phyloP scores from a whole-genome alignment of 495 filamentous ascomycete species.

The Clohesyomyces aquaticus region DNA sequence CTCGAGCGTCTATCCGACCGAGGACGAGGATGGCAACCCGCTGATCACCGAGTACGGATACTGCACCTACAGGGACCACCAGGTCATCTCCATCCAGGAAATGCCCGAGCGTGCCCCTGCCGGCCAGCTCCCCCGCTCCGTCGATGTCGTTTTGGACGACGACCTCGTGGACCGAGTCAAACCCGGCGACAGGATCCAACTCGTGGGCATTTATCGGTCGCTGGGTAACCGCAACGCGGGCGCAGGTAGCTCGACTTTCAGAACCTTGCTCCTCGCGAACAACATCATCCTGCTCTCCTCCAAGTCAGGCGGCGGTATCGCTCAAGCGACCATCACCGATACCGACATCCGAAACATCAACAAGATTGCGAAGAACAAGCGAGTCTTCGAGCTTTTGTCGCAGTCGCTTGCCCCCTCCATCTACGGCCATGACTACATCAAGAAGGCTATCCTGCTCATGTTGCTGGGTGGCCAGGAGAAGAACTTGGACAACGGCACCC shows the following conservation, averaged over 20 bases:
- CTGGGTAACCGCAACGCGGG: conserved; percentile 92
- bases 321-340: conserved; percentile 91
- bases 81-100: conserved; percentile 98
- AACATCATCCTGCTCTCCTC: conserved; percentile 94
- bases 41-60: conserved; percentile 95
- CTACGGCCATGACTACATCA: conserved; percentile 96
- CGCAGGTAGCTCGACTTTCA: conserved; percentile 85
- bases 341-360: conserved; percentile 99
- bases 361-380: conserved; percentile 93
- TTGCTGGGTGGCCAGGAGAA: conserved; percentile 98
- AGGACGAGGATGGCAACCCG: conserved; percentile 82
- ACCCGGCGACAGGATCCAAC: conserved; percentile 92
- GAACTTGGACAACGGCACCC: conserved; percentile 96
- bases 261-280: conserved; percentile 90
- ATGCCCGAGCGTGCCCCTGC: conserved; percentile 98
- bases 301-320: conserved; percentile 93
- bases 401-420: conserved; percentile 98
- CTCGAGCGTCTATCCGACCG: conserved; percentile 88
- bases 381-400: conserved; percentile 90
- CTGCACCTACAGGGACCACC: conserved; percentile 94
- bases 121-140: conserved; percentile 91
- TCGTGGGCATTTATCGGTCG: conserved; percentile 91
- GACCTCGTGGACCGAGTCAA: conserved; percentile 95
- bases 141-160: conserved; percentile 98
- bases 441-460: conserved; percentile 97